Conservation (phyloP, 2,329 filamentous ascomycete species). For the Xylariaceae sp. region DNA sequence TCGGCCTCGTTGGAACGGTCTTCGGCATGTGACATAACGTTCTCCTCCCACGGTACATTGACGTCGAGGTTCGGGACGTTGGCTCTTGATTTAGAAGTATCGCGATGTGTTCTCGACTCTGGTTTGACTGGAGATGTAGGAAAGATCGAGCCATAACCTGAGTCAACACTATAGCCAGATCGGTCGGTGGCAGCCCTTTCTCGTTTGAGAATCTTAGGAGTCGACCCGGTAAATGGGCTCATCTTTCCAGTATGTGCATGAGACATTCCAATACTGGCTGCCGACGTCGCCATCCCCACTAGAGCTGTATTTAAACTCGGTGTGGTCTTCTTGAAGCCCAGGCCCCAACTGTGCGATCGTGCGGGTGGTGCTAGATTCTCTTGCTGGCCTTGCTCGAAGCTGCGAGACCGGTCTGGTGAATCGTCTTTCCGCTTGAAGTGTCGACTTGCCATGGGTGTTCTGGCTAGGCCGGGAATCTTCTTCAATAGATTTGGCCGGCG, state of each 20-base stretch:
- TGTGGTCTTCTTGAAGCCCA: conserved; percentile 42
- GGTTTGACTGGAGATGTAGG: too few relatives aligned
- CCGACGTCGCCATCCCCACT: conserved; percentile 48
- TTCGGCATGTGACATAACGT: too few relatives aligned
- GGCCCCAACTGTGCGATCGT: conserved; percentile 47
- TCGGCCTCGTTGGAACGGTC: too few relatives aligned
- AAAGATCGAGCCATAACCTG: too few relatives aligned
- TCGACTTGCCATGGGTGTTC: conserved; percentile 44
- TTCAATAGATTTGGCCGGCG: conserved; percentile 52
- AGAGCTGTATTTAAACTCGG: conserved; percentile 58
- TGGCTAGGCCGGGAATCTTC: conserved; percentile 45
- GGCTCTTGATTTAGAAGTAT: too few relatives aligned
- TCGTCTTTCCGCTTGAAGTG: conserved; percentile 42
- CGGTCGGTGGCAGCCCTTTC: too few relatives aligned
- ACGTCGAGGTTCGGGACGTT: too few relatives aligned
- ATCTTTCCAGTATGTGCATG: conserved; percentile 59
- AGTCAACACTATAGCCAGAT: too few relatives aligned
- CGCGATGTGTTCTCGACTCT: too few relatives aligned
- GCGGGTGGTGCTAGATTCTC: conserved; percentile 48
- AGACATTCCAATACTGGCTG: conserved; percentile 51
- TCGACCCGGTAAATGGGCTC: too few relatives aligned
- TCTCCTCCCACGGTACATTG: too few relatives aligned
- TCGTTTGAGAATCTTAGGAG: too few relatives aligned
- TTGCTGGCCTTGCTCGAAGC: conserved; percentile 17
- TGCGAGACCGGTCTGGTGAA: conserved; percentile 19